A percentile compares a stretch with the other conserved stretches of the same genome.
phyloP scores from a whole-genome alignment of 129 eudicot genomes.

The Flaveria sonorensis region DNA sequence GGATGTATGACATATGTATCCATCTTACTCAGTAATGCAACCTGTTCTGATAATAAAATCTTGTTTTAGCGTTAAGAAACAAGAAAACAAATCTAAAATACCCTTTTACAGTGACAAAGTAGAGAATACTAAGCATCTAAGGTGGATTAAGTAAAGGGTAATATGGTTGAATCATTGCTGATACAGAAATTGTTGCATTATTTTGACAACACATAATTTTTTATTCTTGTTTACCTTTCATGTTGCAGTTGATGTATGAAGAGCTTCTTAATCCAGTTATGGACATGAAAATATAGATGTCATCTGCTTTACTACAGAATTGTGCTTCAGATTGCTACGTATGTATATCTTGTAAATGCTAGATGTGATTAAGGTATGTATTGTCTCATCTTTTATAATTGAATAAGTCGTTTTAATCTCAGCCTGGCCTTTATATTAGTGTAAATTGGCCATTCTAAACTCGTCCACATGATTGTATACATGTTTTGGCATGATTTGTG shows the following conservation, averaged over 20 bases:
- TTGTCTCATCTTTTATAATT: constrained; percentile 1
- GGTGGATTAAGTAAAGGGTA: neutral
- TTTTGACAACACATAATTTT: neutral
- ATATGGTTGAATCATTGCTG: neutral
- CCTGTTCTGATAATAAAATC: too few species aligned
- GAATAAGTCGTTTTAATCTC: constrained; percentile 11
- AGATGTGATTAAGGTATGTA: constrained; percentile 31
- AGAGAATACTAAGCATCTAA: neutral
- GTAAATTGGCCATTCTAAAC: neutral
- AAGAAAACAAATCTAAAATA: neutral
- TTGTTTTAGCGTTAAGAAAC: too few species aligned
- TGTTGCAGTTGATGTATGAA: constrained; percentile 68
- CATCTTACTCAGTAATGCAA: too few species aligned
- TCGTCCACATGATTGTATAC: too few species aligned
- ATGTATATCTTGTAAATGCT: constrained; percentile 47
- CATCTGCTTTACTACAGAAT: neutral
- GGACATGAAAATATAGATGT: constrained; percentile 45
- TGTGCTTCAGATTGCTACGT: neutral
- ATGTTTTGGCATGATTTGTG: too few species aligned
- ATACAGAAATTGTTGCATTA: neutral
- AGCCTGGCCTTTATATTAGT: constrained; percentile 8
- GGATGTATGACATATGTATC: too few species aligned
- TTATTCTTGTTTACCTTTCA: neutral
- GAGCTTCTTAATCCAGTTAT: constrained; percentile 53
- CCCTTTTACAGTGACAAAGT: too few species aligned